Conservation (phyloP, 768 basidiomycete species). For the Boletus vinaceobasis region DNA sequence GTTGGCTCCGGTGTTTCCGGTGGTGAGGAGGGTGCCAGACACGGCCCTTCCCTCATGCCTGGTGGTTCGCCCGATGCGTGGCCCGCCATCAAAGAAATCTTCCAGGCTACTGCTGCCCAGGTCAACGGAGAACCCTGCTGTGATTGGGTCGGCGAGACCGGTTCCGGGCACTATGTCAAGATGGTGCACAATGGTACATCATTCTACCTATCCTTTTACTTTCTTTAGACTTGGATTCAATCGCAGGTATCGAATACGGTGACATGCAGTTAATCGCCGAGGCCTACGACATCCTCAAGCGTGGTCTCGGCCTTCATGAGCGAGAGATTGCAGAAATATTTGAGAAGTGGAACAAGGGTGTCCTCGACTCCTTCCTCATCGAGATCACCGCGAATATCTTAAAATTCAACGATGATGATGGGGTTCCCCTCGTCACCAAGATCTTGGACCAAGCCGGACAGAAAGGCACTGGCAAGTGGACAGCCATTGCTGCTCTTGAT, state of each 20-base stretch:
- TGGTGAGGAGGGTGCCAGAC: conserved; percentile 96
- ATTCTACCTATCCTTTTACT: neutral
- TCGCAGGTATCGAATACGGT: conserved; percentile 93
- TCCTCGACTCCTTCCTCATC: conserved; percentile 99
- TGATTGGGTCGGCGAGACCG: conserved; percentile 98
- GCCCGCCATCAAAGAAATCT: conserved; percentile 96
- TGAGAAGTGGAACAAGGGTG: conserved; percentile 94
- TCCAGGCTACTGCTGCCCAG: conserved; percentile 97
- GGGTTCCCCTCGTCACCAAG: conserved; percentile 85
- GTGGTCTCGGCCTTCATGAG: conserved; percentile 83
- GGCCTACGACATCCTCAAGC: conserved; percentile 97
- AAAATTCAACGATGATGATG: conserved; percentile 95
- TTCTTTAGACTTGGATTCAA: conserved; percentile 4
- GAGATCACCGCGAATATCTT: conserved; percentile 98
- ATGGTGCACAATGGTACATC: conserved; percentile 94
- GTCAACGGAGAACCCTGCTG: conserved; percentile 95
- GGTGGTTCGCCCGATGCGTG: conserved; percentile 93
- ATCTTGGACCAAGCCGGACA: conserved; percentile 96
- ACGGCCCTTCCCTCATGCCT: conserved; percentile 99
- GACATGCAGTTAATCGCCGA: conserved; percentile 99
- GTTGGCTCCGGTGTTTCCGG: conserved; percentile 99
- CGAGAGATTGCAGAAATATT: conserved; percentile 95
- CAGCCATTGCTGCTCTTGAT: conserved; percentile 94
- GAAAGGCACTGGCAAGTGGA: conserved; percentile 99
- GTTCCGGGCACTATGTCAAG: conserved; percentile 98